Evolutionary conservation across 1,284 basidiomycete genomes (phyloP).

Genomic region (Tremellales sp.): DNA sequence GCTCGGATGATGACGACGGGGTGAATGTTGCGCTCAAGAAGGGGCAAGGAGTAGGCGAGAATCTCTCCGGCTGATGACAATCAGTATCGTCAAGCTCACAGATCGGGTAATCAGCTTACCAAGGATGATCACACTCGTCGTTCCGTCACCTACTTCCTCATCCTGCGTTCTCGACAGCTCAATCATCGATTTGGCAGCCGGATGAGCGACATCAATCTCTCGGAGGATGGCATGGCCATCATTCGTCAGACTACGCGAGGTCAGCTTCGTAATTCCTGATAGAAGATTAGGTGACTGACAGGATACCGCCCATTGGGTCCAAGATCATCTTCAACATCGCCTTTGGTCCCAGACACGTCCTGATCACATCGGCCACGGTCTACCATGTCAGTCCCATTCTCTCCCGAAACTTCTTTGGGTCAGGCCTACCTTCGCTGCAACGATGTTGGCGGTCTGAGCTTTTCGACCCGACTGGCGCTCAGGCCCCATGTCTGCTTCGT

Average conservation of each 20-base stretch:
- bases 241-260: slow-evolving; percentile 71
- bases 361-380: slow-evolving; percentile 98
- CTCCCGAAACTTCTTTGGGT: background rate
- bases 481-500: slow-evolving; percentile 74
- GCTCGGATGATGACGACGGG: slow-evolving; percentile 98
- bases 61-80: slow-evolving; percentile 80
- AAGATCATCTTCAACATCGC: slow-evolving; percentile 99
- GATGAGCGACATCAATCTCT: slow-evolving; percentile 97
- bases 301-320: slow-evolving; percentile 94
- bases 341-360: slow-evolving; percentile 95
- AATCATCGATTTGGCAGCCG: slow-evolving; percentile 99
- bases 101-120: slow-evolving; percentile 54
- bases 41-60: slow-evolving; percentile 86
- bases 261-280: slow-evolving; percentile 6
- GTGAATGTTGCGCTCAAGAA: slow-evolving; percentile 94
- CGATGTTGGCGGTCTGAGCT: slow-evolving; percentile 96
- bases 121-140: slow-evolving; percentile 94
- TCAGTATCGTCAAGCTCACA: background rate
- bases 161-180: slow-evolving; percentile 94
- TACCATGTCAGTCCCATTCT: slow-evolving; percentile 39
- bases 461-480: slow-evolving; percentile 91
- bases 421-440: slow-evolving; percentile 80
- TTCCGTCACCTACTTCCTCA: slow-evolving; percentile 97
- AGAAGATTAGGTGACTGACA: slow-evolving; percentile 55
- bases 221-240: slow-evolving; percentile 96